Evolutionary conservation across 1,139 yeast genomes (phyloP), one percentile per base, ranked within the genome.

Genomic region (Saccharomyces hybrid): DNA sequence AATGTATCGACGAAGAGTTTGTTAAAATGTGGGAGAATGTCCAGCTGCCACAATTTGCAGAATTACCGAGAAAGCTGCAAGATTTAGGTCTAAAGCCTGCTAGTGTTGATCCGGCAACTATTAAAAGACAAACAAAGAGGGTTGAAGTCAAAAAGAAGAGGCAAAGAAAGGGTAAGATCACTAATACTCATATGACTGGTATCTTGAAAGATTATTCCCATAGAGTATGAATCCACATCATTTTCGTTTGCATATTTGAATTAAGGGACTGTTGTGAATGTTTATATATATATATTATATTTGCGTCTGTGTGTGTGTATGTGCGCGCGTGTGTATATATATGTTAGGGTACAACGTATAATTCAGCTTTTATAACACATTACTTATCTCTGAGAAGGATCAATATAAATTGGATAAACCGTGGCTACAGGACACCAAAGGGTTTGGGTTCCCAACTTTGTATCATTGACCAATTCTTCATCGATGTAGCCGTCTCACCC

Each of bases 171-270:
- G 95, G 96, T 49, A 93, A 90, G 77, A 84, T 93, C 66, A 93
- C 99, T 12, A 93, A 93, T 70, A 86, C 96, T 2, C 99, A 93
- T 72, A 86, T 93, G 95, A 85, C 88, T 70, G 98, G 97, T 57
- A 86, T 93, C 44, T 82, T 93, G 70, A 90, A 88, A 72, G 99
- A 93, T 68, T 93, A 90, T 69, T 71, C 73, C 19, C 66, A 65
- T 53, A 64, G 70, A 53, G 69, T 63, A 34, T 68, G 54, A 55
- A 6, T 8, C 11, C 19, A 24, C 24, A 38, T 38, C n/a, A 38
- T 19, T 38, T 38, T 38, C 44, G 44, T 19, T 38, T 38, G 44
- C 44, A 38, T 38, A 19, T 38, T 38, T 16, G 44, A 9, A 14
- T 38, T 9, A 16, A 38, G 44, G 19, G 44, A 38, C 44, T 16